These are phyloP conservation scores for Penicillium longicatenatum DNA, from an alignment of 495 filamentous ascomycete genomes.

Conservation along the genomic window DNA sequence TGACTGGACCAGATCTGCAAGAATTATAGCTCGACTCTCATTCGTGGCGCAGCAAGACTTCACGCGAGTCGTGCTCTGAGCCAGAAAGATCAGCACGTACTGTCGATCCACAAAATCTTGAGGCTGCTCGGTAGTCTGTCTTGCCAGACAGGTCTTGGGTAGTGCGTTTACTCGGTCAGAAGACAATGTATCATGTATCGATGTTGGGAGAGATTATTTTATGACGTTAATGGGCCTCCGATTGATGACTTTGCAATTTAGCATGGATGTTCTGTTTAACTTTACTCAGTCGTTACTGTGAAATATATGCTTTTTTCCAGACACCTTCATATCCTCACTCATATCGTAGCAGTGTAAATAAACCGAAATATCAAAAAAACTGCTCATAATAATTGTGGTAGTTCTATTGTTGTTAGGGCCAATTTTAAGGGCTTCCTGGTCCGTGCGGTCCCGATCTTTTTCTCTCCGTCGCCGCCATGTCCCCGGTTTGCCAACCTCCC, in stretches of 20 bases:
- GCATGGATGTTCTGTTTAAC: conserved; percentile 20
- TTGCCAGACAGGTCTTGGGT: background rate
- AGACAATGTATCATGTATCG: conserved; percentile 23
- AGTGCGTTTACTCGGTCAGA: background rate
- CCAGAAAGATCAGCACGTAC: background rate
- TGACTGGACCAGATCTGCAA: too few species aligned
- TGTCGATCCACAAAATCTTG: background rate
- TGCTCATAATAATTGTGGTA: too few species aligned
- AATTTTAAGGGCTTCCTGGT: conserved; percentile 28
- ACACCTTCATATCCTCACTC: background rate
- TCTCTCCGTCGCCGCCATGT: conserved; percentile 16
- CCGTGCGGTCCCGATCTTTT: conserved; percentile 36
- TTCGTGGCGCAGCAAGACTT: background rate
- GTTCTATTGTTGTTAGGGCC: conserved; percentile 24
- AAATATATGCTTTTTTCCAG: background rate
- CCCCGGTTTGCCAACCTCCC: conserved; percentile 4
- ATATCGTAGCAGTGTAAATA: background rate
- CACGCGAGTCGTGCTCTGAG: background rate
- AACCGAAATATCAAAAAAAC: too few species aligned
- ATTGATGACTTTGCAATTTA: conserved; percentile 21
- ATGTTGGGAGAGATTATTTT: conserved; percentile 26
- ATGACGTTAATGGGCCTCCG: conserved; percentile 38
- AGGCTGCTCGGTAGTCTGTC: background rate
- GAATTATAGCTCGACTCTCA: background rate
- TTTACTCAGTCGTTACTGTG: conserved; percentile 22